Conservation (phyloP, 805 yeast species). For the Millerozyma acaciae region DNA sequence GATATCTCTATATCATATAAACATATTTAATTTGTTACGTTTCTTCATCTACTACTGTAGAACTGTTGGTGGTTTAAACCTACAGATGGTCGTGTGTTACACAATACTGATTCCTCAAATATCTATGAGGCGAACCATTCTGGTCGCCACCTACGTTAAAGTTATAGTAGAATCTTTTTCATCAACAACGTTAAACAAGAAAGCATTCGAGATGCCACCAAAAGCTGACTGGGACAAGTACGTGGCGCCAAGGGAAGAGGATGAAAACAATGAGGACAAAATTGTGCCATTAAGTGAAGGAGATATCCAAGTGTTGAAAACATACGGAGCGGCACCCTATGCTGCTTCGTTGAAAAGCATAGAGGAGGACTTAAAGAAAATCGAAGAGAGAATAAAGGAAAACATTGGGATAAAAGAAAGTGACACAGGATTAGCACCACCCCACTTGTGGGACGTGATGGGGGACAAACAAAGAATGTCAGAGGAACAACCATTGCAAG, state of each 20-base stretch:
- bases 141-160: too few species aligned
- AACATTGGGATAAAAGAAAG: conserved; percentile 92
- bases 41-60: too few species aligned
- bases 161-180: too few species aligned
- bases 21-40: conserved; percentile 38
- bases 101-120: too few species aligned
- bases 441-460: conserved; percentile 94
- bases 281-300: conserved; percentile 89
- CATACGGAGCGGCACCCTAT: conserved; percentile 97
- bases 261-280: conserved; percentile 61
- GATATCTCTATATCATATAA: conserved; percentile 75
- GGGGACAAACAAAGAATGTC: conserved; percentile 93
- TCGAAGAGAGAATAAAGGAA: conserved; percentile 87
- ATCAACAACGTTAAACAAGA: too few species aligned
- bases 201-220: conserved; percentile 68
- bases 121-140: too few species aligned
- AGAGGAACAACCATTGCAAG: conserved; percentile 95
- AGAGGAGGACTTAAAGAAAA: conserved; percentile 80
- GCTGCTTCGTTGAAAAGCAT: conserved; percentile 73
- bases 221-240: conserved; percentile 99
- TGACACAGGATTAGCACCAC: conserved; percentile 97
- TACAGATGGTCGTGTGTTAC: too few species aligned
- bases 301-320: conserved; percentile 94
- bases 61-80: too few species aligned
- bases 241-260: conserved; percentile 77